Percentiles rank a stretch among this genome's conserved stretches.
Conservation (phyloP, 805 yeast species). For the Starmerella bombicola region DNA sequence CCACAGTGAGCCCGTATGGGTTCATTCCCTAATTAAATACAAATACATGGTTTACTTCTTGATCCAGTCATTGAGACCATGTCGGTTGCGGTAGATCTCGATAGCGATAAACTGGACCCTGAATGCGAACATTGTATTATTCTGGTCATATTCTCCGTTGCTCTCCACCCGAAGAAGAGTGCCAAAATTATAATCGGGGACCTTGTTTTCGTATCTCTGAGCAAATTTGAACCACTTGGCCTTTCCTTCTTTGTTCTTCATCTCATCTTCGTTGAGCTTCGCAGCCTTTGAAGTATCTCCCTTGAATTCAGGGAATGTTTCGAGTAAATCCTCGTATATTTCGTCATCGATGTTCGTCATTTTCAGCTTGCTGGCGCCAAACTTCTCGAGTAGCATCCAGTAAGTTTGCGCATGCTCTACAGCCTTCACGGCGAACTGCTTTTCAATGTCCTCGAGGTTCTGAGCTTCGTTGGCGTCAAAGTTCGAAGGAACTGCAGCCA, state of each 20-base stretch:
- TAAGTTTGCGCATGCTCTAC: slow-evolving; percentile 87
- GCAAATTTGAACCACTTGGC: slow-evolving; percentile 83
- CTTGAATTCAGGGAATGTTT: slow-evolving; percentile 79
- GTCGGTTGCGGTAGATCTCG: slow-evolving; percentile 85
- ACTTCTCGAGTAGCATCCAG: slow-evolving; percentile 63
- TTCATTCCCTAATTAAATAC: slow-evolving; percentile 2
- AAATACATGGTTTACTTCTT: slow-evolving; percentile 1
- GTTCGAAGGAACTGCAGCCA: slow-evolving; percentile 15
- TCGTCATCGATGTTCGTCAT: slow-evolving; percentile 33
- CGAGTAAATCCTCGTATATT: slow-evolving; percentile 33
- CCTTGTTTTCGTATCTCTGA: slow-evolving; percentile 61
- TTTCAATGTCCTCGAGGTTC: slow-evolving; percentile 89
- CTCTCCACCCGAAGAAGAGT: slow-evolving; percentile 72
- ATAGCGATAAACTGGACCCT: slow-evolving; percentile 91
- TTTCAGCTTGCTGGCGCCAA: slow-evolving; percentile 62
- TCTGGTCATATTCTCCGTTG: slow-evolving; percentile 63
- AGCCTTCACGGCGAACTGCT: slow-evolving; percentile 95
- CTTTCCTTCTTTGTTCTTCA: slow-evolving; percentile 72
- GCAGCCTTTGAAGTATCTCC: slow-evolving; percentile 43
- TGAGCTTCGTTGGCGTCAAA: slow-evolving; percentile 87
- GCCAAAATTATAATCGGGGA: slow-evolving; percentile 92
- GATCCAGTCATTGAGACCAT: slow-evolving; percentile 87
- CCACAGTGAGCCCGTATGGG: slow-evolving; percentile 5
- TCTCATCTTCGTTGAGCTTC: slow-evolving; percentile 56
- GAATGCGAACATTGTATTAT: slow-evolving; percentile 74